Evolutionary conservation across 2,329 filamentous ascomycete genomes (phyloP), one percentile per base, ranked within the genome.

Genomic region (Colletotrichum sp.): DNA sequence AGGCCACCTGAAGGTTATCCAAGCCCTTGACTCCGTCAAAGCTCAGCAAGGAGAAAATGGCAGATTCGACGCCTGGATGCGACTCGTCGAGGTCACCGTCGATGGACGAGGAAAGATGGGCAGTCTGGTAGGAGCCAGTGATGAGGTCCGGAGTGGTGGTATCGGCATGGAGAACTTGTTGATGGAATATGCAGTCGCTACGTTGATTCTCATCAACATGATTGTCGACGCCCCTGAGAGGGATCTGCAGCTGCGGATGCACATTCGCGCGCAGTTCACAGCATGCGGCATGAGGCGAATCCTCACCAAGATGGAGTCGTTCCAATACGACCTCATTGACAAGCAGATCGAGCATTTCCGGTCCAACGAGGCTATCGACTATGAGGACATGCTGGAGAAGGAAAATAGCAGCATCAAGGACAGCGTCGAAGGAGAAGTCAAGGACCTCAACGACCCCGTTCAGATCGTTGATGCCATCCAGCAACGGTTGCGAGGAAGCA

Each of bases 91-190:
- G 86, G 96, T 98, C 80, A 98, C 96, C 2, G 93, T 98, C 78
- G 97, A 98, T 85, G 97, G 97, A 52, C 94, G 97, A 81, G 97
- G 97, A 80, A 99, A 98, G 90, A 98, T 99, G 96, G 97, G 97
- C 80, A 98, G 96, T 86, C 89, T 98, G 80, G 97, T 99, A 32
- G 97, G 97, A 78, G 97, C 97, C 36, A 98, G 96, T 81, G 97
- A 98, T 81, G 97, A 99, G 87, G 93, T 98, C 75, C 94, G 97
- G 79, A 98, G 95, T 81, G 97, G 97, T 78, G 97, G 97, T 78
- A 97, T 98, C 81, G 97, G 97, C 83, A 98, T 98, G 93, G 97
- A 99, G 90, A 98, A 98, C 85, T 89, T 98, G 81, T 90, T 99
- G 70, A 98, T 99, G 97, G 97, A 99, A 89, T 99, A 99, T 82